Base-by-base conservation (phyloP, 2,329 filamentous ascomycete species). In the Dothidotthia symphoricarpi region DNA sequence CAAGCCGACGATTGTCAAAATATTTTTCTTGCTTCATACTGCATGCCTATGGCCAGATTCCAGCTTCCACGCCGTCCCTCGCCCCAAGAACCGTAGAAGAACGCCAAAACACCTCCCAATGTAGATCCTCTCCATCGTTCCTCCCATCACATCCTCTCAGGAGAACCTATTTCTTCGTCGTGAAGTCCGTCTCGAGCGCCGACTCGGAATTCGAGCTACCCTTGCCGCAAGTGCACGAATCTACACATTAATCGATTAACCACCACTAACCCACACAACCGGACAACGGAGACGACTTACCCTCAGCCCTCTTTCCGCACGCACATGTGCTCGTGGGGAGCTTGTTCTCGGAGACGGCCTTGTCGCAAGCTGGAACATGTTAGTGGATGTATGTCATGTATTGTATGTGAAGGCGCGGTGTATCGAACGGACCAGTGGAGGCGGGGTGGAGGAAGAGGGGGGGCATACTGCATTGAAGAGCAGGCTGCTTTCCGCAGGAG, bases 401-500 rank as follows among this genome's bases (percentile, higher is more conserved):
- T 9, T 22, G 19, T 9, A 9, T 22, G 9, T 9, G 19, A 9
- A 5, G 19, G 9, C 5, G 9, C 19, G 19, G 19, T 5, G 9
- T 5, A 9, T 5, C 5, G 19, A 22, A 9, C 19, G 19, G 19
- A 22, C 19, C 19, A 22, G 19, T 22, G 19, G 19, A 5, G 9
- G 19, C 19, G 19, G 33, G 28, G 24, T 29, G 39, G 26, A 39
- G 34, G 40, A 41, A 32, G 22, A 40, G 38, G 45, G 32, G 28
- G 24, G 19, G 58, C 61, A 45, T 66, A 66, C 63, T 85, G 80
- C 91, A 97, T 66, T 90, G 77, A 32, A 95, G 81, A 33, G 91
- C 91, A 3, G 82, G 80, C 65, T 93, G 79, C 75, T 95, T 82
- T 63, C 91, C 91, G 67, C 91, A 97, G 12, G 88, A 94, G 80